Percentiles rank a stretch among this genome's conserved stretches.
phyloP scores from a whole-genome alignment of 768 basidiomycete genomes.

The Pleurotus cornucopiae region DNA sequence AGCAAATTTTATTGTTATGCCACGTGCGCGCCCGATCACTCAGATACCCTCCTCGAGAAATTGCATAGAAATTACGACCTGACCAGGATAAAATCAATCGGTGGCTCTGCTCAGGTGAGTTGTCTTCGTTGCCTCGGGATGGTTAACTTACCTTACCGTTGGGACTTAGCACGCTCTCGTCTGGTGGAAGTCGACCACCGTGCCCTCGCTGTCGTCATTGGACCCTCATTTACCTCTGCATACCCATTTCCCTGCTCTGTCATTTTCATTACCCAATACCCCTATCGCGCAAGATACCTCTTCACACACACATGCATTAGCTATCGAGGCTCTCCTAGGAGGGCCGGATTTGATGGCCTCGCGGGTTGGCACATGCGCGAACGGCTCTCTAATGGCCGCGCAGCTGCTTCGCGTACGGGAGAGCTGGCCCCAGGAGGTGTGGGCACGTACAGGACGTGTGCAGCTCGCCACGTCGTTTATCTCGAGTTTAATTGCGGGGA shows the following conservation, averaged over 20 bases:
- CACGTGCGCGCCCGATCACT: slow-evolving; percentile 11
- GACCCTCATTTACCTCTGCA: slow-evolving; percentile 70
- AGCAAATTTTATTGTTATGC: slow-evolving; percentile 49
- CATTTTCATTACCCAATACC: slow-evolving; percentile 70
- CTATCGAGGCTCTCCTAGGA: slow-evolving; percentile 71
- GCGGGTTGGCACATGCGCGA: slow-evolving; percentile 71
- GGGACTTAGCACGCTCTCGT: slow-evolving; percentile 60
- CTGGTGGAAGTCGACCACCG: slow-evolving; percentile 82
- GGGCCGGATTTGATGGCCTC: slow-evolving; percentile 75
- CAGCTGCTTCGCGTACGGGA: slow-evolving; percentile 79
- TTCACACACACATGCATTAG: slow-evolving; percentile 72
- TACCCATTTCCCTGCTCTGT: slow-evolving; percentile 60
- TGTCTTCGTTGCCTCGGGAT: neutral
- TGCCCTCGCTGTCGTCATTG: slow-evolving; percentile 67
- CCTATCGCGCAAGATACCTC: slow-evolving; percentile 79
- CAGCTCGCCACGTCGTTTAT: slow-evolving; percentile 77
- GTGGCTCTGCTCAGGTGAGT: slow-evolving; percentile 74
- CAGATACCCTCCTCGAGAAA: slow-evolving; percentile 76
- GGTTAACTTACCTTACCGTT: slow-evolving; percentile 13
- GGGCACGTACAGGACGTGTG: slow-evolving; percentile 72
- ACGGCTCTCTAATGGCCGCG: slow-evolving; percentile 66
- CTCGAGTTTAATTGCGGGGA: slow-evolving; percentile 65
- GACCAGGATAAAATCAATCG: slow-evolving; percentile 66
- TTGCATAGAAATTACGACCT: slow-evolving; percentile 67
- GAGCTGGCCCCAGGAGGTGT: slow-evolving; percentile 71